Evolutionary conservation across 306 rosid species (phyloP).

Genomic region (Prunus mira): DNA sequence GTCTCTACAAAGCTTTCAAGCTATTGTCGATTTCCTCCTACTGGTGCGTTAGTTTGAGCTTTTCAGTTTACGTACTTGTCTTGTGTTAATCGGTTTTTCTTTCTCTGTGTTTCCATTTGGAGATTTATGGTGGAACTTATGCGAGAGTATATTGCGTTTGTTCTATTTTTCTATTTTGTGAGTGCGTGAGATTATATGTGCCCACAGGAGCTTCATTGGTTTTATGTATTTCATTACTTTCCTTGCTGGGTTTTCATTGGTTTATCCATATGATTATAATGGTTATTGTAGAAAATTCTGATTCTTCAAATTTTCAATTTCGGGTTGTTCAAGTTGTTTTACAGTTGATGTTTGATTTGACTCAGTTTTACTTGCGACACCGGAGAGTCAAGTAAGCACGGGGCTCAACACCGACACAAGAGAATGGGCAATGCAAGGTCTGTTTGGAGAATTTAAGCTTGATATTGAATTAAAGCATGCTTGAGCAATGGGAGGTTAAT

Average conservation of each 20-base stretch:
- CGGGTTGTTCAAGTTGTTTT: not conserved
- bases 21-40: slow-evolving; percentile 25
- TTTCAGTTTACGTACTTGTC: not conserved
- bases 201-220: not conserved
- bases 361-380: slow-evolving; percentile 55
- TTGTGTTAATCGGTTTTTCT: not conserved
- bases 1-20: slow-evolving; percentile 23
- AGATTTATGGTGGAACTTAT: not conserved
- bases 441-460: not conserved
- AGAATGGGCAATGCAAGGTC: slow-evolving; percentile 91
- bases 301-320: not conserved
- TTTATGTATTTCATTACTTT: not conserved
- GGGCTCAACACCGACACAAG: slow-evolving; percentile 40
- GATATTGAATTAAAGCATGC: too few species aligned
- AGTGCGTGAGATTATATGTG: not conserved
- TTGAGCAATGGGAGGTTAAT: too few species aligned
- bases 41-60: slow-evolving; percentile 31
- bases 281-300: not conserved
- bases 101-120: not conserved
- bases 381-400: slow-evolving; percentile 53
- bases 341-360: slow-evolving; percentile 17
- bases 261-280: not conserved
- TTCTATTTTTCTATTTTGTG: not conserved
- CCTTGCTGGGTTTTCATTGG: not conserved
- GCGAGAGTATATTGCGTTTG: not conserved